Percentiles rank a stretch among this genome's conserved stretches.
Conservation (phyloP, 2,329 filamentous ascomycete species). For the Madurella fahalii region DNA sequence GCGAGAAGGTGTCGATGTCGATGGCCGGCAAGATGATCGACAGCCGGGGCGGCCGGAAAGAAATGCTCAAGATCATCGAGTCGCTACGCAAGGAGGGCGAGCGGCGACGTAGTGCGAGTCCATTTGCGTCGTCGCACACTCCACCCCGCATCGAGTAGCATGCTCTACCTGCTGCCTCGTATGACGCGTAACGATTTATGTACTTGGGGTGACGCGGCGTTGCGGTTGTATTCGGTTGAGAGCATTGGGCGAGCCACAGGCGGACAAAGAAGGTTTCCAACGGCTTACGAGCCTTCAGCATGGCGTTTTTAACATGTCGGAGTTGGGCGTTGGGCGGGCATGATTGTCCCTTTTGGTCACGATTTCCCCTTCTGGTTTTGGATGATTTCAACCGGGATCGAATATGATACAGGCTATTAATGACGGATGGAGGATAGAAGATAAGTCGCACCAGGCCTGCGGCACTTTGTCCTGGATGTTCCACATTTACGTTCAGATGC, state of each 20-base stretch:
- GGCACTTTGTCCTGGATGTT: too few relatives aligned
- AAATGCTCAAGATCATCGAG: conserved; percentile 89
- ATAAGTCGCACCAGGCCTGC: too few relatives aligned
- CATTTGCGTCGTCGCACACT: conserved; percentile 32
- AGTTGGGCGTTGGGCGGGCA: background rate
- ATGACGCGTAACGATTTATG: background rate
- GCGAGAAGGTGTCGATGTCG: conserved; percentile 90
- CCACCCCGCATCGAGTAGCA: conserved; percentile 43
- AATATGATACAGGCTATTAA: too few relatives aligned
- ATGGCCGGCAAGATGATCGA: conserved; percentile 82
- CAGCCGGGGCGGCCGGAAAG: conserved; percentile 73
- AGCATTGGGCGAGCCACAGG: background rate
- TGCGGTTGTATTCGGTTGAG: background rate
- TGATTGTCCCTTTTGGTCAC: too few relatives aligned
- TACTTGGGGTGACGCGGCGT: conserved; percentile 1
- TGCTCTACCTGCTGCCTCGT: background rate
- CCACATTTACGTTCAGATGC: too few relatives aligned
- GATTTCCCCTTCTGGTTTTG: too few relatives aligned
- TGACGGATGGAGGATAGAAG: too few relatives aligned
- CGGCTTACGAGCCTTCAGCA: background rate
- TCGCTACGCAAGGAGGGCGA: conserved; percentile 82
- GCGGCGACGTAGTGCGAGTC: conserved; percentile 53
- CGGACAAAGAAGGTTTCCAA: background rate
- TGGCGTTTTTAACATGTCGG: background rate
- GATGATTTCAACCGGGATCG: too few relatives aligned